phyloP scores from a whole-genome alignment of 768 basidiomycete genomes.

The Russula griseocarnosa region DNA sequence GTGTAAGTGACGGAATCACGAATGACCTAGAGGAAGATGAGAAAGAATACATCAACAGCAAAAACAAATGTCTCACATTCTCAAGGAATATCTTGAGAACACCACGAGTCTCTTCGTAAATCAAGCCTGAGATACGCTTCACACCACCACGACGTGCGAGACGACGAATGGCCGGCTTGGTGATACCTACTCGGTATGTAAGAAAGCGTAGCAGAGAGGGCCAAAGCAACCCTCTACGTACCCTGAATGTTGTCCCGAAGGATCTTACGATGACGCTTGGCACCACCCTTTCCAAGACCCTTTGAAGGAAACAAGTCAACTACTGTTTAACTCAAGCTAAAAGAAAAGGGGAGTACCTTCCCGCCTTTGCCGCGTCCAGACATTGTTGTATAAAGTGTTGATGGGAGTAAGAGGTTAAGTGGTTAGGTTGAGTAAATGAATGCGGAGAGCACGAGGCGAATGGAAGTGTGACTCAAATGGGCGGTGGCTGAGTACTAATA shows the following conservation, averaged over 20 bases:
- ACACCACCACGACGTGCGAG: constrained; percentile 97
- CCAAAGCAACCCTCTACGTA: constrained; percentile 32
- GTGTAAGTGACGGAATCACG: constrained; percentile 68
- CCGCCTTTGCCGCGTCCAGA: constrained; percentile 98
- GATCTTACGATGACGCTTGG: constrained; percentile 95
- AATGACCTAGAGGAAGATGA: constrained; percentile 48
- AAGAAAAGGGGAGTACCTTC: constrained; percentile 42
- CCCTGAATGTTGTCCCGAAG: constrained; percentile 79
- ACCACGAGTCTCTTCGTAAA: constrained; percentile 95
- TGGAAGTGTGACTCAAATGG: constrained; percentile 8
- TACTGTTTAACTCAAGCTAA: background rate
- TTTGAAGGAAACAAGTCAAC: constrained; percentile 30
- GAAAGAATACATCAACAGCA: background rate
- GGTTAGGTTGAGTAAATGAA: constrained; percentile 28
- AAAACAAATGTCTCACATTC: constrained; percentile 48
- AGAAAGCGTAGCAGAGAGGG: constrained; percentile 33
- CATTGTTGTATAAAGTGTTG: constrained; percentile 44
- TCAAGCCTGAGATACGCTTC: constrained; percentile 90
- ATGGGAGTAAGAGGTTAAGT: constrained; percentile 21
- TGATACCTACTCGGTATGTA: constrained; percentile 59
- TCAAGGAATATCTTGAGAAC: constrained; percentile 93
- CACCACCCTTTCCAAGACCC: constrained; percentile 96
- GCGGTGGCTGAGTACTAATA: constrained; percentile 13
- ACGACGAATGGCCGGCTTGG: constrained; percentile 91
- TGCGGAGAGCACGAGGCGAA: constrained; percentile 14